Base-by-base conservation (phyloP, 352 stramenopile species). In the Phytopythium montanum region DNA sequence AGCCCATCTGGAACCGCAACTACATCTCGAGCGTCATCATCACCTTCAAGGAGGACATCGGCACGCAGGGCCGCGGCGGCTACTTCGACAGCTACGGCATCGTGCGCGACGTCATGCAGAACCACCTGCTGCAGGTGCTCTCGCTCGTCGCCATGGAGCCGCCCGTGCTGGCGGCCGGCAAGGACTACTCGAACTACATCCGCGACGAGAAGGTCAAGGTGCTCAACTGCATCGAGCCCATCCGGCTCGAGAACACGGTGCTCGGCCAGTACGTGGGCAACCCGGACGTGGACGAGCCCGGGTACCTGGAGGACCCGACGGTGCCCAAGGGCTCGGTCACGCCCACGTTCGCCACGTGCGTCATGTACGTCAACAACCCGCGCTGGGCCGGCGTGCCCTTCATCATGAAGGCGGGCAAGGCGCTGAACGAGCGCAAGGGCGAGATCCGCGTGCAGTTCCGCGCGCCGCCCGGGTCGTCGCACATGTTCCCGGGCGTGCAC, bases 71-170 rank as follows among this genome's bases (percentile, higher is more conserved):
- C 52, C 84, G 95, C 46, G 97, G 94, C 25, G 96, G 95, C 3
- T 99, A 99, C 73, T 99, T 99, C 75, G 96, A 99, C 68, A 85
- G 94, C 60, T 98, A 97, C 64, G 96, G 97, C 21, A 99, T 99
- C 70, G 99, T 99, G 65, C 90, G 98, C 54, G 98, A 99, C 70
- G 95, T 99, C 52, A 98, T 98, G 84, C 95, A 98, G 71, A 99
- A 99, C 81, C 97, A 99, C 73, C 76, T 99, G 57, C 81, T 99
- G 48, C 97, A 99, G 67, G 96, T 99, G 46, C 85, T 99, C 36
- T 97, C 94, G 21, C 75, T 99, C 7, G 72, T 99, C 21, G 92
- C 94, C 25, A 99, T 99, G 96, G 97, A 98, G 64, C 85, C 89
- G 38, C 96, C 96, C 62, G 65, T 94, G 54, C 64, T 85, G 80